Evolutionary conservation across 2,329 filamentous ascomycete species (phyloP), one percentile per base, ranked within the genome.

Genomic region (Aotearoamyces nothofagi): DNA sequence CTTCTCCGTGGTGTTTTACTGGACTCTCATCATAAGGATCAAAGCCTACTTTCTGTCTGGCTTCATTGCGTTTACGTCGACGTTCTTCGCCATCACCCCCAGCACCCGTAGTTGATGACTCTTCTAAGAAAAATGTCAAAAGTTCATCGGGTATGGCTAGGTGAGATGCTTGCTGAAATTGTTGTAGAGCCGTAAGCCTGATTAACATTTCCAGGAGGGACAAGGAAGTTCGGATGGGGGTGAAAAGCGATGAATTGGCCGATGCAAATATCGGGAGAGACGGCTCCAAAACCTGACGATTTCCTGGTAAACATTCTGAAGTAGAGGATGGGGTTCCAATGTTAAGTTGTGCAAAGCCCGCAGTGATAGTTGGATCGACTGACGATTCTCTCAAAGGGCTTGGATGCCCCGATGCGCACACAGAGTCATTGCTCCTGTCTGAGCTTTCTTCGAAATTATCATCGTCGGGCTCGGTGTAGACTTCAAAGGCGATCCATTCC

Each of bases 401-500:
- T 10, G 37, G 36, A 10, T 33, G 37, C 17, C 38, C 36, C 16
- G 45, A 41, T 4, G 24, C 20, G 15, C 41, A 44, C 5, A 40
- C 36, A 7, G 44, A 47, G 13, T 43, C 39, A 17, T 36, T 33
- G 15, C 36, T 35, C 7, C 32, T 32, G 26, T 41, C 39, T 10
- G 51, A 34, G 13, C 45, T 43, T 5, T 44, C 35, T 13, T 58
- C 60, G 1, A 63, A 63, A 22, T 66, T 62, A 8, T 55, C 63
- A 9, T 57, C 51, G 9, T 64, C 57, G 15, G 62, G 57, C 50
- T 80, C 76, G 7, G 61, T 64, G 46, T 74, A 79, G 6, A 82
- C 71, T 50, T 80, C 76, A 26, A 82, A 69, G 0, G 77, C 77
- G 38, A 81, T 64, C 77, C 77, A 82, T 52, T 81, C 77, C 2